phyloP scores from a whole-genome alignment of 805 yeast species.

The Cyberlindnera mrakii region DNA sequence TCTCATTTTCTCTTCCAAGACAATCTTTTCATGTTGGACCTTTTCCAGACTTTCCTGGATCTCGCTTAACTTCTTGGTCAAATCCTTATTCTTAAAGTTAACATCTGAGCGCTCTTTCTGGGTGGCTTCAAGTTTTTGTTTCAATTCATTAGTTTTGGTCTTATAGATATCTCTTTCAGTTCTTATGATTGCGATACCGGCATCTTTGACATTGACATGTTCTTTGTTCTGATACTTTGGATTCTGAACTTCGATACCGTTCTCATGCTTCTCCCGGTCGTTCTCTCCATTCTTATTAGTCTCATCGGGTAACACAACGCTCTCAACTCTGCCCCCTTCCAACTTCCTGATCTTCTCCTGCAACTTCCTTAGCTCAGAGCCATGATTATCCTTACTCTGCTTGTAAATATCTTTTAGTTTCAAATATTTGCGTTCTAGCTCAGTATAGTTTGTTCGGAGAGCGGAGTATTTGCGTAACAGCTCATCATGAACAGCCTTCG shows the following conservation, averaged over 20 bases:
- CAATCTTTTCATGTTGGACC: not conserved
- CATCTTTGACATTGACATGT: constrained; percentile 1
- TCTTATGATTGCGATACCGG: not conserved
- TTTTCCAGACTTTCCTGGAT: not conserved
- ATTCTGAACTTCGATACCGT: not conserved
- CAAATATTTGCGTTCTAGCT: not conserved
- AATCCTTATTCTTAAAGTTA: not conserved
- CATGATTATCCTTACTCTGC: not conserved
- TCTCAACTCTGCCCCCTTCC: constrained; percentile 1
- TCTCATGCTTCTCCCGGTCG: not conserved
- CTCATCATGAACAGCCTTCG: not conserved
- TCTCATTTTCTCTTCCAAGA: not conserved
- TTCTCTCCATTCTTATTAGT: not conserved
- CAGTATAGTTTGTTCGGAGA: not conserved
- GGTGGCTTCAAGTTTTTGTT: not conserved
- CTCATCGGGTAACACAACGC: constrained; percentile 1
- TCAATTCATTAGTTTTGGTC: not conserved
- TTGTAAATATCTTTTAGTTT: not conserved
- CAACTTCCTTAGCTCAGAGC: not conserved
- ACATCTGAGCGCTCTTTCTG: not conserved
- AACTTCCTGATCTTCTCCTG: not conserved
- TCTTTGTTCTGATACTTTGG: constrained; percentile 3
- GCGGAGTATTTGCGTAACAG: not conserved
- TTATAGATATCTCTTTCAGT: constrained; percentile 5
- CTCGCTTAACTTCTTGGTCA: not conserved